phyloP scores from a whole-genome alignment of 169 alveolate genomes.

The Cryptosporidium felis region DNA sequence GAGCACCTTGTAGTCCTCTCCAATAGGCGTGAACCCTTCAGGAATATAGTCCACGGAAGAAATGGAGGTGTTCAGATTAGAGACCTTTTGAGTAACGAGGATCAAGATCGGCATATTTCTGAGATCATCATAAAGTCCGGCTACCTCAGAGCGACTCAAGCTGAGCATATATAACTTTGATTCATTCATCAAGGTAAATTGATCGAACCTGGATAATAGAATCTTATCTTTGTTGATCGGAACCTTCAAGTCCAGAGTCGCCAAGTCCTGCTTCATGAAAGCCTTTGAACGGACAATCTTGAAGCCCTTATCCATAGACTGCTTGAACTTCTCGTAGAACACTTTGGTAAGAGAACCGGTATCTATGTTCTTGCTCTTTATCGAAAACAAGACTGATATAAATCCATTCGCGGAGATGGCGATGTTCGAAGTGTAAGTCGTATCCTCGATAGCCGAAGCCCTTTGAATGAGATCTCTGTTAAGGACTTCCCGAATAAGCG shows the following conservation, averaged over 20 bases:
- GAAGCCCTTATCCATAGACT: not conserved
- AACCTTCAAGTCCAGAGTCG: not conserved
- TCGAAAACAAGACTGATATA: not conserved
- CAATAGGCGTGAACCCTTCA: not conserved
- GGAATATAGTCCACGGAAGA: slow-evolving; percentile 10
- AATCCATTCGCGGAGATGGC: not conserved
- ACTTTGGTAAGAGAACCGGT: not conserved
- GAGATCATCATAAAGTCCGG: not conserved
- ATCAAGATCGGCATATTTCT: not conserved
- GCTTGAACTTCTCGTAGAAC: not conserved
- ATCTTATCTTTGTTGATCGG: not conserved
- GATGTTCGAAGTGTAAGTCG: not conserved
- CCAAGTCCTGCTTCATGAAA: not conserved
- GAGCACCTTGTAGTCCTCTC: not conserved
- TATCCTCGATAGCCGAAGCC: not conserved
- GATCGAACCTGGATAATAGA: not conserved
- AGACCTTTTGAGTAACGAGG: not conserved
- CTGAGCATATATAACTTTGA: not conserved
- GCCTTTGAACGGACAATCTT: not conserved
- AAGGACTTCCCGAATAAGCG: not conserved
- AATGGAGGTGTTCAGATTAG: not conserved
- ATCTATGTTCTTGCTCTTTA: not conserved
- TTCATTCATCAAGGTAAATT: not conserved
- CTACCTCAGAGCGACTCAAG: not conserved
- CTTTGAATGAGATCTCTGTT: not conserved